Conservation (phyloP, 305 asterid genomes). For the Plantago coronopus region DNA sequence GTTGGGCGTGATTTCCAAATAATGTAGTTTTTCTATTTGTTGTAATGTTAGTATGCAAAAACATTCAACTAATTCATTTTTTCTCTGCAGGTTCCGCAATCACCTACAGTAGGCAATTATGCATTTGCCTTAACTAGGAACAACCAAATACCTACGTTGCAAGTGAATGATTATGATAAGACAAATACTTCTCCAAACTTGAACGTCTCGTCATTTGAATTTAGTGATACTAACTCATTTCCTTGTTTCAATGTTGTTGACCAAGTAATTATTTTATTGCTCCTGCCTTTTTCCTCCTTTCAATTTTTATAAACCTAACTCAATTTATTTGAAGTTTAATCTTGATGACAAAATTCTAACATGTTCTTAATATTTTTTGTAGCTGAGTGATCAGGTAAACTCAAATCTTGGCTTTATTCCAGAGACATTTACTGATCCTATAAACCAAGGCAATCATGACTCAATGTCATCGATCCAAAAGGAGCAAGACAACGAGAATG, state of each 20-base stretch:
- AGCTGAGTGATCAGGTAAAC: constrained; percentile 23
- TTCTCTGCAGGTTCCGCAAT: constrained; percentile 60
- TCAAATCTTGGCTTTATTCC: constrained; percentile 33
- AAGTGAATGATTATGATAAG: constrained; percentile 37
- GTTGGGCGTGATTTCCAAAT: too few species aligned
- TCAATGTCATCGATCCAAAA: constrained; percentile 20
- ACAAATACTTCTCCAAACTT: constrained; percentile 43
- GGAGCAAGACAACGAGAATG: too few species aligned
- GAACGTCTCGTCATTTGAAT: constrained; percentile 53
- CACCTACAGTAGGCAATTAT: constrained; percentile 83
- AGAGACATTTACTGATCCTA: constrained; percentile 46
- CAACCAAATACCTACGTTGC: constrained; percentile 29
- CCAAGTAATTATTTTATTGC: constrained; percentile 38
- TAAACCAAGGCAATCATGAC: constrained; percentile 38
- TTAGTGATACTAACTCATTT: constrained; percentile 39
- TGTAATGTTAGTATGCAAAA: too few species aligned
- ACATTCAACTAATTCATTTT: neutral
- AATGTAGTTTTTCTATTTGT: too few species aligned
- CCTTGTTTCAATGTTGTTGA: constrained; percentile 36
- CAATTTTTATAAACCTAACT: neutral
- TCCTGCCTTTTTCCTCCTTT: neutral
- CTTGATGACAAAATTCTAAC: neutral
- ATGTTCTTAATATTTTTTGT: constrained; percentile 17
- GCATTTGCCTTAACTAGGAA: constrained; percentile 29
- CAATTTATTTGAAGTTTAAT: neutral